Conservation (phyloP, 306 rosid species). For the Medicago arabica region DNA sequence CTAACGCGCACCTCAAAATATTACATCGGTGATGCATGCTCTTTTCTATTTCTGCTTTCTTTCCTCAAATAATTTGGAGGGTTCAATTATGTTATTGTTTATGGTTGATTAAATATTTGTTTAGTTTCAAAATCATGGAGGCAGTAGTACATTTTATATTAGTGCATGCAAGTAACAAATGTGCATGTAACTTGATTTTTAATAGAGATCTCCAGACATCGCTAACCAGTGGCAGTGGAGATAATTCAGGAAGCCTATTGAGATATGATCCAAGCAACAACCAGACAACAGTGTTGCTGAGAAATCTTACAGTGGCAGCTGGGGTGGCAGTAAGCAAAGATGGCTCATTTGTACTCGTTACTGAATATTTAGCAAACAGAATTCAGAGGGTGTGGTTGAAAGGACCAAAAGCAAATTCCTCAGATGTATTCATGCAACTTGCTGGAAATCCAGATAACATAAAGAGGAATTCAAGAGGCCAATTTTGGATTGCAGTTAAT, state of each 20-base stretch:
- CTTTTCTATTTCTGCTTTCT: too few species aligned
- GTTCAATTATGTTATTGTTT: neutral
- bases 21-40: too few species aligned
- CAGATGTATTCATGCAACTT: slow-evolving; percentile 37
- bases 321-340: slow-evolving; percentile 52
- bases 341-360: slow-evolving; percentile 49
- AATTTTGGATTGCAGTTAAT: slow-evolving; percentile 51
- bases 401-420: slow-evolving; percentile 44
- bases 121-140: neutral
- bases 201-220: slow-evolving; percentile 39
- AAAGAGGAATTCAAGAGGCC: slow-evolving; percentile 34
- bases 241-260: slow-evolving; percentile 47
- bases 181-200: neutral
- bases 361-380: slow-evolving; percentile 41
- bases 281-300: slow-evolving; percentile 48
- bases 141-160: neutral
- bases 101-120: slow-evolving; percentile 8
- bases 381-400: slow-evolving; percentile 47
- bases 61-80: too few species aligned
- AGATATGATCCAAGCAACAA: slow-evolving; percentile 42
- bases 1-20: too few species aligned
- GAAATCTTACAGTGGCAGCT: slow-evolving; percentile 38
- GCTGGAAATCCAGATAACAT: slow-evolving; percentile 43
- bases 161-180: neutral
- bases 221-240: slow-evolving; percentile 28